Evolutionary conservation across 345 rosid genomes (phyloP).

Genomic region (Streptanthus diversifolius): DNA sequence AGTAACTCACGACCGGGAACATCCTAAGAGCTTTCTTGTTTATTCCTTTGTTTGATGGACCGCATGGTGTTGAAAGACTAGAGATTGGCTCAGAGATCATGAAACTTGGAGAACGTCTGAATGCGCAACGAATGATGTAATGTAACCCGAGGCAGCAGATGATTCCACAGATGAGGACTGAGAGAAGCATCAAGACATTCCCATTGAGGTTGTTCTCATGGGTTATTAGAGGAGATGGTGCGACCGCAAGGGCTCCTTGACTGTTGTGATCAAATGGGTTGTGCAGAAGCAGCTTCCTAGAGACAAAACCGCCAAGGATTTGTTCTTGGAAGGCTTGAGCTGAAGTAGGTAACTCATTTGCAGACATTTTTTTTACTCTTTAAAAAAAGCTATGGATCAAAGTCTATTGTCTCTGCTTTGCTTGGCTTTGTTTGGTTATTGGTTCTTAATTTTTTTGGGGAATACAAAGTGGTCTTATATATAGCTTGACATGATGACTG

Average conservation of each 20-base stretch:
- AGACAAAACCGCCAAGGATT: conserved; percentile 12
- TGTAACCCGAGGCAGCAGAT: conserved; percentile 51
- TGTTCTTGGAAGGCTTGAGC: conserved; percentile 28
- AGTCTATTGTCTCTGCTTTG: conserved; percentile 13
- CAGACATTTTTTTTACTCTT: conserved; percentile 14
- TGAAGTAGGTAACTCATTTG: conserved; percentile 26
- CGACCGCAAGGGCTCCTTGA: conserved; percentile 7
- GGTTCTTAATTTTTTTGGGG: background rate
- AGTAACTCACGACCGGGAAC: conserved; percentile 48
- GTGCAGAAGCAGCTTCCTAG: conserved; percentile 38
- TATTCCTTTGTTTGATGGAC: conserved; percentile 38
- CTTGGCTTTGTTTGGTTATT: conserved; percentile 2
- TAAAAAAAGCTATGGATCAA: background rate
- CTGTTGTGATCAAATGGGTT: conserved; percentile 26
- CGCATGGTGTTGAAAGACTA: conserved; percentile 6
- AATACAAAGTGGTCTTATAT: conserved; percentile 22
- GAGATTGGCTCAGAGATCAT: conserved; percentile 34
- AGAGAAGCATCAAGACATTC: conserved; percentile 43
- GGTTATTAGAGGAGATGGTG: conserved; percentile 24
- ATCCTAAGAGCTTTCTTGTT: conserved; percentile 42
- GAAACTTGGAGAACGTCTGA: conserved; percentile 43
- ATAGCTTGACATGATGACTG: conserved; percentile 9
- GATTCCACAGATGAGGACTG: conserved; percentile 49
- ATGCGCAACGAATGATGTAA: conserved; percentile 46
- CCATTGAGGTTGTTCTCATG: conserved; percentile 35